Conservation (phyloP, 1,139 yeast species). For the Geotrichum bryndzae region DNA sequence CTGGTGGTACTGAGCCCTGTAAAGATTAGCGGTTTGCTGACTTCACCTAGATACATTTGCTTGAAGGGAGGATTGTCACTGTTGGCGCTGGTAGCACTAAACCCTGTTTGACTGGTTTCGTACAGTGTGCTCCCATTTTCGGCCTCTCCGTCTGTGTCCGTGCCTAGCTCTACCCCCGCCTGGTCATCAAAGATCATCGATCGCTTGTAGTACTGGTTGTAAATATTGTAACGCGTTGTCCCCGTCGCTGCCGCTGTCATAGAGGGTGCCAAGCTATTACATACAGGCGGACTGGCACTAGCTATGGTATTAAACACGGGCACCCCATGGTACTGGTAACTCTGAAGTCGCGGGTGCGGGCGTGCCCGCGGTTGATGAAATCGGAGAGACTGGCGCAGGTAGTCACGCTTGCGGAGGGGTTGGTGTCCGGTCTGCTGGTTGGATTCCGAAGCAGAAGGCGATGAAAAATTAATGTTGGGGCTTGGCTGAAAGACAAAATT, state of each 20-base stretch:
- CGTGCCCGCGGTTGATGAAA: not conserved
- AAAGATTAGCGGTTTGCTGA: not conserved
- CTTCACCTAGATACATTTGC: not conserved
- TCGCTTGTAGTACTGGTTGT: not conserved
- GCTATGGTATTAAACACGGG: not conserved
- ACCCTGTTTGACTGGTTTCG: not conserved
- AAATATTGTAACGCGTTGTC: not conserved
- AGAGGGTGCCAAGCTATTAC: not conserved
- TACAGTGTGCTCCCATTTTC: not conserved
- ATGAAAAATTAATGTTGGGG: not conserved
- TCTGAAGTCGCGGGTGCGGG: not conserved
- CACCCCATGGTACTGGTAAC: not conserved
- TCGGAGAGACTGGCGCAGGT: not conserved
- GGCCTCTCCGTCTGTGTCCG: not conserved
- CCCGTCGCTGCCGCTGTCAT: not conserved
- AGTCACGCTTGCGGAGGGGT: not conserved
- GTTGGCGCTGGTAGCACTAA: not conserved
- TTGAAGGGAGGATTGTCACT: not conserved
- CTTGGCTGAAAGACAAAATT: not conserved
- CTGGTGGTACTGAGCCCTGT: not conserved
- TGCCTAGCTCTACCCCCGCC: not conserved
- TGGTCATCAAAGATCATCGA: not conserved
- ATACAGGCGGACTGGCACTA: not conserved
- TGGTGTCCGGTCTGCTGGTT: not conserved
- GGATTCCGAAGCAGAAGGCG: not conserved